These are phyloP conservation scores for Rhytidiadelphus loreus DNA, from an alignment of 225 moss, liverwort and hornwort species.

Conservation along the genomic window DNA sequence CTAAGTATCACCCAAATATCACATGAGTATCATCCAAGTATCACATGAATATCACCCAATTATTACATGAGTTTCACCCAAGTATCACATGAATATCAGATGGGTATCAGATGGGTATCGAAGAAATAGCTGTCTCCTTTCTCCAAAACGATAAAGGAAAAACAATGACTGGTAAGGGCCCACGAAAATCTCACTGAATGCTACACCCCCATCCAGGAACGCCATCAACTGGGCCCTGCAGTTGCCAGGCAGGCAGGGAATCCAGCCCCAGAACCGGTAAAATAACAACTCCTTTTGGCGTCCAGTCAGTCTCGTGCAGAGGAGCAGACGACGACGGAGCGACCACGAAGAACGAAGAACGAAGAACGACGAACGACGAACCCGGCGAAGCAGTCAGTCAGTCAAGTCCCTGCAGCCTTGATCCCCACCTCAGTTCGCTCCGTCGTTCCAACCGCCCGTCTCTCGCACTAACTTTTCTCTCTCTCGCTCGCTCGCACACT, in stretches of 20 bases:
- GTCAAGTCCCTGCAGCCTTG: too few relatives aligned
- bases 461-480: neutral
- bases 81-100: too few relatives aligned
- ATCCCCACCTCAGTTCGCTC: neutral
- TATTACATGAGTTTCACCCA: rapidly evolving
- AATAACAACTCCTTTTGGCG: neutral
- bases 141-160: neutral
- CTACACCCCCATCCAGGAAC: too few relatives aligned
- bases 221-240: neutral
- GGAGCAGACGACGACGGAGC: neutral
- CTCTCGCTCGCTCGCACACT: too few relatives aligned
- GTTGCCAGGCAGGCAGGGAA: neutral
- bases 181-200: too few relatives aligned
- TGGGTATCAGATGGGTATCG: too few relatives aligned
- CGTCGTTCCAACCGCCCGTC: neutral
- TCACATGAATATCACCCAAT: too few relatives aligned
- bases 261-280: neutral
- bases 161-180: too few relatives aligned
- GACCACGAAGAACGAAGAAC: too few relatives aligned
- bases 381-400: neutral
- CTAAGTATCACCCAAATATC: too few relatives aligned
- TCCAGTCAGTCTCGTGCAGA: neutral
- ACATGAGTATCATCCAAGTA: too few relatives aligned
- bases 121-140: neutral
- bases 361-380: neutral